phyloP scores from a whole-genome alignment of 169 alveolate species.

The Plasmodium berghei region DNA sequence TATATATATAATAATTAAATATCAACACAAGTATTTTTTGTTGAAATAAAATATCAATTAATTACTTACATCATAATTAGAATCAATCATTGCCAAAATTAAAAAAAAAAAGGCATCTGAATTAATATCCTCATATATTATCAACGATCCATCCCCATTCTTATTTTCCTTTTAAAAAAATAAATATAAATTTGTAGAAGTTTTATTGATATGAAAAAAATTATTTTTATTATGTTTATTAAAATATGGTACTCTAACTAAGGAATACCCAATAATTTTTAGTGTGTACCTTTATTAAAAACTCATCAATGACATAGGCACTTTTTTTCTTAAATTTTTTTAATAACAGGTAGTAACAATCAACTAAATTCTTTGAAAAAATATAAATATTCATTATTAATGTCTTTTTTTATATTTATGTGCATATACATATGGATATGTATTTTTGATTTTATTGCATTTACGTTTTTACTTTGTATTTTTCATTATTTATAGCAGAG shows the following conservation, averaged over 20 bases:
- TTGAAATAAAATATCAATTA: background rate
- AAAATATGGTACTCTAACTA: too few species aligned
- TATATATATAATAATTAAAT: conserved; percentile 9
- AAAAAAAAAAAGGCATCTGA: conserved; percentile 48
- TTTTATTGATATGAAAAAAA: conserved; percentile 7
- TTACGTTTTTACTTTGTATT: conserved; percentile 14
- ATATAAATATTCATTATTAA: background rate
- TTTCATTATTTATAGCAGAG: conserved; percentile 10
- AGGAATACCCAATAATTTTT: background rate
- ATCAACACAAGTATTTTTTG: background rate
- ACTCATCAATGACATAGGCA: conserved; percentile 63
- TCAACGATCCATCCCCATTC: conserved; percentile 41
- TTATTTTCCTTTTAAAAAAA: conserved; percentile 58
- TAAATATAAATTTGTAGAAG: background rate
- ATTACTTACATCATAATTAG: conserved; percentile 47
- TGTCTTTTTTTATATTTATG: background rate
- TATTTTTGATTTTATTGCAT: background rate
- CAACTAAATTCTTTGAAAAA: conserved; percentile 40
- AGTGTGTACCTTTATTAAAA: conserved; percentile 47
- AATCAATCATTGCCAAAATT: conserved; percentile 70
- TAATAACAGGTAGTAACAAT: conserved; percentile 60
- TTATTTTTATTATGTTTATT: too few species aligned
- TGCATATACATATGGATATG: background rate
- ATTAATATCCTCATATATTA: conserved; percentile 57
- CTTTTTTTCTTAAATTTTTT: conserved; percentile 62